These are phyloP conservation scores for Sphaerulina populicola DNA, from an alignment of 2,329 filamentous ascomycete species.

Conservation along the genomic window DNA sequence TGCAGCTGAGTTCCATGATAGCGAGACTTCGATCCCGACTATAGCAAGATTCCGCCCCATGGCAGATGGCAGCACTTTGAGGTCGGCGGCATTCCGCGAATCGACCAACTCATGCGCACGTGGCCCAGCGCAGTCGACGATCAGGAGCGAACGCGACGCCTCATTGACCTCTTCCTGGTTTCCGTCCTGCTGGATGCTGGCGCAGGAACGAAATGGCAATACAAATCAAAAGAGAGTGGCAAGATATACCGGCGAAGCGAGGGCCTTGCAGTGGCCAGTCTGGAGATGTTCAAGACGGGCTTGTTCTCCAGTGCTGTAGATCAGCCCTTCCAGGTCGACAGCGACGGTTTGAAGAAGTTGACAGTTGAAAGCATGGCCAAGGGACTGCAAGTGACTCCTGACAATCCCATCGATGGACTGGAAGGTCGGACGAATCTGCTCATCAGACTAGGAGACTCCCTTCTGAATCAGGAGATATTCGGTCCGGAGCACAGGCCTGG, in stretches of 20 bases:
- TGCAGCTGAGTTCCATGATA: conserved; percentile 29
- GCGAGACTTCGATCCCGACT: conserved; percentile 63
- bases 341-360: conserved; percentile 63
- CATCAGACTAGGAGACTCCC: conserved; percentile 62
- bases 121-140: conserved; percentile 63
- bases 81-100: conserved; percentile 66
- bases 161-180: conserved; percentile 70
- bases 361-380: conserved; percentile 66
- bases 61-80: conserved; percentile 78
- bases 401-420: conserved; percentile 74
- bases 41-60: conserved; percentile 71
- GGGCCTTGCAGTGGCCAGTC: conserved; percentile 66
- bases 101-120: conserved; percentile 60
- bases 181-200: conserved; percentile 81
- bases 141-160: conserved; percentile 63
- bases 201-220: conserved; percentile 82
- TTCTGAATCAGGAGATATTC: conserved; percentile 76
- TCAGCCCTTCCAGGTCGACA: conserved; percentile 86
- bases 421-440: conserved; percentile 77
- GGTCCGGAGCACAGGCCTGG: conserved; percentile 76
- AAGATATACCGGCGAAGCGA: conserved; percentile 77
- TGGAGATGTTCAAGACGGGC: conserved; percentile 92
- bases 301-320: conserved; percentile 73
- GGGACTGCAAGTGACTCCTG: conserved; percentile 73
- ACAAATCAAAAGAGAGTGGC: conserved; percentile 83